These are phyloP conservation scores for Kalmanozyma brasiliensis DNA, from an alignment of 1,284 basidiomycete genomes.

Conservation along the genomic window DNA sequence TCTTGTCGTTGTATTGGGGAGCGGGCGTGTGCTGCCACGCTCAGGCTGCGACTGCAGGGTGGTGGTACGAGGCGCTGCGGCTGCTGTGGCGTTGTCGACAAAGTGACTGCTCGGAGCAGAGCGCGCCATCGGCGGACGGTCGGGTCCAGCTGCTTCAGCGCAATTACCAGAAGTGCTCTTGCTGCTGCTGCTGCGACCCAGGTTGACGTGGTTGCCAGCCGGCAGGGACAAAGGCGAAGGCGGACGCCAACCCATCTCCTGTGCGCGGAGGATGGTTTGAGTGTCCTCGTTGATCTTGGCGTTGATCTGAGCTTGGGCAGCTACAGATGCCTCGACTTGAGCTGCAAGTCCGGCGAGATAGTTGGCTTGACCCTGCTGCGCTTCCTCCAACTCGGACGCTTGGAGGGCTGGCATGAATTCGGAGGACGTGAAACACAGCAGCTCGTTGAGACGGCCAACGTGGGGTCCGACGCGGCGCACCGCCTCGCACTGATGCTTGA, in stretches of 20 bases:
- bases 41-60: constrained; percentile 18
- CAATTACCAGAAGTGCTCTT: constrained; percentile 22
- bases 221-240: constrained; percentile 31
- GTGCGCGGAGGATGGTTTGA: constrained; percentile 39
- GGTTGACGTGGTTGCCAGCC: constrained; percentile 12
- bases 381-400: constrained; percentile 52
- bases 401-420: constrained; percentile 63
- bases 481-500: constrained; percentile 59
- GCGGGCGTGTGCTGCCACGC: constrained; percentile 7
- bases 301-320: constrained; percentile 43
- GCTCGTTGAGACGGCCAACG: constrained; percentile 57
- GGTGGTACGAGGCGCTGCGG: constrained; percentile 1
- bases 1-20: constrained; percentile 4
- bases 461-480: constrained; percentile 54
- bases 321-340: constrained; percentile 38
- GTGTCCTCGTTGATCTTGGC: constrained; percentile 47
- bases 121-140: constrained; percentile 7
- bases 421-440: constrained; percentile 56
- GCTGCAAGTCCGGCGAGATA: constrained; percentile 48
- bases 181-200: constrained; percentile 32
- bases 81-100: constrained; percentile 5
- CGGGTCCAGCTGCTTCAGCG: constrained; percentile 5
- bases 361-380: constrained; percentile 49
- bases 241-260: constrained; percentile 57
- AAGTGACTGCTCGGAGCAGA: constrained; percentile 15